Evolutionary conservation across 2,329 filamentous ascomycete species (phyloP).

Genomic region (Blastomyces percursus): DNA sequence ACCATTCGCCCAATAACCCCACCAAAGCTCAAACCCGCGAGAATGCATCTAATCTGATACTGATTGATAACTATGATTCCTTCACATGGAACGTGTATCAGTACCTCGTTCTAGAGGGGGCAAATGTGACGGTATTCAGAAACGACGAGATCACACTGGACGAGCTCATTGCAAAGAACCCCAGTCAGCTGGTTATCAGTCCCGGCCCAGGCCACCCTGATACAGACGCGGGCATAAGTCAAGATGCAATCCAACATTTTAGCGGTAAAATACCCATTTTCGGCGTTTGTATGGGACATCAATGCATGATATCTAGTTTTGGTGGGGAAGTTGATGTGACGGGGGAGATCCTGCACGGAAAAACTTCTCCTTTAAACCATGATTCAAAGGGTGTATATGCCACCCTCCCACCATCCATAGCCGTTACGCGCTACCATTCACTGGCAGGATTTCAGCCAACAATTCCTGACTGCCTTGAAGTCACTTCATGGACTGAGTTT

Average conservation of each 20-base stretch:
- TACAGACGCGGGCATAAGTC: conserved; percentile 86
- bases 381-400: conserved; percentile 87
- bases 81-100: conserved; percentile 99
- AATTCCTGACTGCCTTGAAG: conserved; percentile 72
- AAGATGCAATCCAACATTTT: conserved; percentile 82
- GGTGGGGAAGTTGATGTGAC: conserved; percentile 85
- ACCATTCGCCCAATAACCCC: conserved; percentile 75
- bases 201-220: conserved; percentile 88
- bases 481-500: conserved; percentile 76
- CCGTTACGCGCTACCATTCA: conserved; percentile 92
- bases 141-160: conserved; percentile 87
- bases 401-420: conserved; percentile 65
- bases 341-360: conserved; percentile 93
- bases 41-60: conserved; percentile 77
- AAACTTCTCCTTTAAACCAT: conserved; percentile 83
- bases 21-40: conserved; percentile 60
- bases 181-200: conserved; percentile 88
- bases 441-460: conserved; percentile 84
- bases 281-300: conserved; percentile 98
- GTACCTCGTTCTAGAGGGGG: conserved; percentile 92
- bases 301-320: conserved; percentile 93
- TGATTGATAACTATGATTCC: conserved; percentile 99
- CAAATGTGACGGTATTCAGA: conserved; percentile 75
- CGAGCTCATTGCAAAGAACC: conserved; percentile 69
- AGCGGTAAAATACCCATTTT: conserved; percentile 89